A percentile compares a stretch with the other conserved stretches of the same genome.
These are phyloP conservation scores for Arthrobotrys sphaeroides DNA, from an alignment of 2,329 filamentous ascomycete genomes.

Conservation along the genomic window DNA sequence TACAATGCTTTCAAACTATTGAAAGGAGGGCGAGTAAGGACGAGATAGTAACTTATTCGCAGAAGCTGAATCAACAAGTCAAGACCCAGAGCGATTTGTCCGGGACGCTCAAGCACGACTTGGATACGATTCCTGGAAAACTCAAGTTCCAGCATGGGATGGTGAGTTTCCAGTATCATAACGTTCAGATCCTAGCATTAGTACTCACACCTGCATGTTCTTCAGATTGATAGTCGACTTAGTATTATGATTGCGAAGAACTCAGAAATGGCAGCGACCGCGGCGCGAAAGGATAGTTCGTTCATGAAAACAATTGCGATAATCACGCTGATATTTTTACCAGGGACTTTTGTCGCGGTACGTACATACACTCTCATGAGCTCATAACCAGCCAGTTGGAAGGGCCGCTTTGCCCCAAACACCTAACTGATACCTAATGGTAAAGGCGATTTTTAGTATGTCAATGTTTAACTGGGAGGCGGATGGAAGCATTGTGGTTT, in stretches of 20 bases:
- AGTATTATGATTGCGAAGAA: conserved; percentile 46
- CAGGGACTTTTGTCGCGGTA: conserved; percentile 42
- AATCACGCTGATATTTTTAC: conserved; percentile 41
- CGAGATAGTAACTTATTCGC: conserved; percentile 27
- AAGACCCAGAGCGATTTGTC: conserved; percentile 30
- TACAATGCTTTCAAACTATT: conserved; percentile 33
- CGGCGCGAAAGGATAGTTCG: conserved; percentile 40
- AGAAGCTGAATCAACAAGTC: conserved; percentile 19
- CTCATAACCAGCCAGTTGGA: too few relatives aligned
- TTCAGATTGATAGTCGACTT: conserved; percentile 40
- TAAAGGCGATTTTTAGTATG: conserved; percentile 46
- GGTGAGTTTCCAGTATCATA: background rate
- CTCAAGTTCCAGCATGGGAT: conserved; percentile 46
- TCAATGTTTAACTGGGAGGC: conserved; percentile 47
- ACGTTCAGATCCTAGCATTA: background rate
- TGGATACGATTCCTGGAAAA: conserved; percentile 39
- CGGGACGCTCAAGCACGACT: conserved; percentile 21
- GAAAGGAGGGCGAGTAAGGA: conserved; percentile 27
- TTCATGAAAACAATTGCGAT: conserved; percentile 47
- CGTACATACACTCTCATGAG: too few relatives aligned
- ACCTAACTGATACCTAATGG: background rate
- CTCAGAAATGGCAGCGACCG: conserved; percentile 24
- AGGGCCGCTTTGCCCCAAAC: too few relatives aligned
- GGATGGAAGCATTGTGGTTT: conserved; percentile 30
- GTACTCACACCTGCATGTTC: background rate